phyloP scores from a whole-genome alignment of 495 filamentous ascomycete genomes.

The Penicillium odoratum region DNA sequence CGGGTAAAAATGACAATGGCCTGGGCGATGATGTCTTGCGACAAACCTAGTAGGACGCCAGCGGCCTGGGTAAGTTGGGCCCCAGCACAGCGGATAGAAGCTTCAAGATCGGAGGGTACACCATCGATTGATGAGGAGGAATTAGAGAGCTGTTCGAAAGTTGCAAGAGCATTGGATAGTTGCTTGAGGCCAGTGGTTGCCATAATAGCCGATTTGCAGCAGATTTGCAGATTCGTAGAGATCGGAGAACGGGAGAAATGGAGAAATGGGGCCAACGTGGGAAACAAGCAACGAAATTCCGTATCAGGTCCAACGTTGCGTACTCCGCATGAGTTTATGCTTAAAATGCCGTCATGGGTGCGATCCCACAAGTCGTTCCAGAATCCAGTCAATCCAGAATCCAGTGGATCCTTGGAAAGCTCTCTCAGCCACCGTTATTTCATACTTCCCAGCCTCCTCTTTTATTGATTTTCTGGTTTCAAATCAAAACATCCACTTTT shows the following conservation, averaged over 20 bases:
- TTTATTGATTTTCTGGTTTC: conserved; percentile 19
- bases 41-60: conserved; percentile 78
- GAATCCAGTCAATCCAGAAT: not conserved
- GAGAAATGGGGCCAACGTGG: conserved; percentile 11
- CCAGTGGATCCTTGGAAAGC: conserved; percentile 19
- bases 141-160: conserved; percentile 71
- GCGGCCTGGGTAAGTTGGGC: conserved; percentile 84
- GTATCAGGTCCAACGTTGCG: not conserved
- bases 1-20: conserved; percentile 86
- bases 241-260: conserved; percentile 7
- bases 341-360: not conserved
- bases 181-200: conserved; percentile 44
- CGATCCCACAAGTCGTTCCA: no score
- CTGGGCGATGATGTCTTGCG: conserved; percentile 86
- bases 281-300: not conserved
- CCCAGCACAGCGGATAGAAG: conserved; percentile 53
- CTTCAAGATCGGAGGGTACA: conserved; percentile 76
- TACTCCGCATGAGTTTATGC: no score
- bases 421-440: conserved; percentile 34
- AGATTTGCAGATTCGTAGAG: conserved; percentile 8
- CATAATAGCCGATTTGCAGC: conserved; percentile 18
- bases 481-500: conserved; percentile 3
- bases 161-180: conserved; percentile 85
- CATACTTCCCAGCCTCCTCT: conserved; percentile 27
- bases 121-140: conserved; percentile 67